Evolutionary conservation across 2,329 filamentous ascomycete genomes (phyloP), one percentile per base, ranked within the genome.

Genomic region (Phialemonium atrogriseum): DNA sequence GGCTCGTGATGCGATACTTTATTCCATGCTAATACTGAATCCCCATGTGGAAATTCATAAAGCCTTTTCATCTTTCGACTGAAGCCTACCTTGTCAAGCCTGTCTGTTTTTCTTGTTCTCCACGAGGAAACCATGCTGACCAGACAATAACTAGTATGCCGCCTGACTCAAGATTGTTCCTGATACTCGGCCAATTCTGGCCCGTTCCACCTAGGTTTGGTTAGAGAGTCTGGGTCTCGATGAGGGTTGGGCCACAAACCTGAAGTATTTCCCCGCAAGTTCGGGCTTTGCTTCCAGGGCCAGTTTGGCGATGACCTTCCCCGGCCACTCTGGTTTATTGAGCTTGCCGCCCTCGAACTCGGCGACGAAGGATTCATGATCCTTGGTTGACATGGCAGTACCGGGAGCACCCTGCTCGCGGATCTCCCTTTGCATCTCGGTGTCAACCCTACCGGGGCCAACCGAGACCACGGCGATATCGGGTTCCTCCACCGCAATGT

Each of bases 1-100:
- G 36, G 43, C 59, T 59, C 61, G 61, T 83, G 80, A 84, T 84
- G 77, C 64, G 64, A 71, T 60, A 61, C 64, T 66, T 68, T 64
- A 77, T 78, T 81, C 77, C 75, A 81, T 84, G 79, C 79, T 84
- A 83, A 83, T 74, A 62, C 80, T 68, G 78, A 84, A 76, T 51
- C 51, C 47, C 46, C 51, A 73, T 77, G 73, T 81, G 71, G 75
- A 82, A 66, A 73, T 67, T 47, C 51, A 64, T 68, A 69, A 71
- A 76, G 71, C 38, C 78, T 84, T 84, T 84, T 84, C 80, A 84
- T 84, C 80, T 84, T 84, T 84, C 79, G 70, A 70, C 78, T 84
- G 80, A 84, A 60, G 59, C 62, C 53, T 54, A 27, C 32, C 33
- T 34, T 26, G 33, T 50, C 51, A 55, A 47, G 44, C 35, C 47